Evolutionary conservation across 192 early-diverging fungal species (phyloP).

Genomic region (Pecoramyces ruminantium): DNA sequence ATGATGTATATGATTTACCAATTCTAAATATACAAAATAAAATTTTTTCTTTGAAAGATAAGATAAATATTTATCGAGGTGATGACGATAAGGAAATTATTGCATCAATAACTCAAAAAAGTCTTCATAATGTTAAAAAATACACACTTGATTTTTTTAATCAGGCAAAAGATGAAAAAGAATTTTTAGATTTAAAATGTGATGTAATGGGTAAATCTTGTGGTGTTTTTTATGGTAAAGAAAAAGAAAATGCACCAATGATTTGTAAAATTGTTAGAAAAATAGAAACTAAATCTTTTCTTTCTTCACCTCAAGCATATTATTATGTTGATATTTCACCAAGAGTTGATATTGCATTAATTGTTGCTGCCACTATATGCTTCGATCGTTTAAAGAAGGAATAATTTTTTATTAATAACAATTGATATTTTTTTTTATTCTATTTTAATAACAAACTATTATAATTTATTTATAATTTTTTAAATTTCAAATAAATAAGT

Average conservation of each 20-base stretch:
- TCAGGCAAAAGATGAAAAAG: neutral
- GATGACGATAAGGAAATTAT: neutral
- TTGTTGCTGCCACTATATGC: neutral
- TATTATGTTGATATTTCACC: neutral
- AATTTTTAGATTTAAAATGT: neutral
- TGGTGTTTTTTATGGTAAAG: neutral
- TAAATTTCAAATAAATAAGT: too few species aligned
- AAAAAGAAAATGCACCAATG: neutral
- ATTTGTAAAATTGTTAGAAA: neutral
- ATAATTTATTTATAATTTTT: too few species aligned
- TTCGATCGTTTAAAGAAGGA: neutral
- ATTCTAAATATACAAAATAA: neutral
- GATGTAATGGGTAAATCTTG: neutral
- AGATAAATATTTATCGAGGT: neutral
- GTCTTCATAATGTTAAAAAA: neutral
- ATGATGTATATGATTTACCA: neutral
- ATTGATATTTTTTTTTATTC: too few species aligned
- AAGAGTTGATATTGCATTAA: neutral
- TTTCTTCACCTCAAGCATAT: neutral
- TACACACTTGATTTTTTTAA: neutral
- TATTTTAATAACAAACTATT: too few species aligned
- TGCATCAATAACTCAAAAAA: neutral
- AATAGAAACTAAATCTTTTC: neutral
- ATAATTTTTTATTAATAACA: too few species aligned
- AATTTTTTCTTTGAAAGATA: neutral